Conservation (phyloP, 352 stramenopile species). For the Blastocystis sp. region DNA sequence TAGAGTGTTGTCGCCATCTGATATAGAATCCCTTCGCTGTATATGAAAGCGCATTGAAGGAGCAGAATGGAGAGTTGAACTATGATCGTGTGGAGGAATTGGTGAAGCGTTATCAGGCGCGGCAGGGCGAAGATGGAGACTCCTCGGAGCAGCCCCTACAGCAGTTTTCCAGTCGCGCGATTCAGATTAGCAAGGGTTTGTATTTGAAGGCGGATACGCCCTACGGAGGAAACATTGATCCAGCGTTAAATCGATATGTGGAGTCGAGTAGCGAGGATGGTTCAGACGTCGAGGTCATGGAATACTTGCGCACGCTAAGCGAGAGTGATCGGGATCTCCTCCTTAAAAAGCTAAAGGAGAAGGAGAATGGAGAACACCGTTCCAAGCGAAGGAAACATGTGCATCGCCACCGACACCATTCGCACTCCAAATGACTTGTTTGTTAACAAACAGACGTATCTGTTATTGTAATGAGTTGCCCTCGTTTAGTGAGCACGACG, state of each 20-base stretch:
- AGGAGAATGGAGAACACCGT: not conserved
- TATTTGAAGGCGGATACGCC: constrained; percentile 33
- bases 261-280: constrained; percentile 1
- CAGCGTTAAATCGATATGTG: not conserved
- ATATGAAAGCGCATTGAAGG: constrained; percentile 18
- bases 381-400: not conserved
- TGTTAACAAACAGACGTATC: not conserved
- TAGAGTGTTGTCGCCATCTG: not conserved
- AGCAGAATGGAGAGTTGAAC: constrained; percentile 39
- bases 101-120: not conserved
- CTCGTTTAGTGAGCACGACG: constrained; percentile 21
- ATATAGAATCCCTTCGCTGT: not conserved
- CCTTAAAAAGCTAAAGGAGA: not conserved
- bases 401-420: not conserved
- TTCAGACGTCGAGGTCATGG: constrained; percentile 31
- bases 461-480: not conserved
- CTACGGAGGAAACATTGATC: constrained; percentile 34
- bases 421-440: not conserved
- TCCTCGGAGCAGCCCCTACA: not conserved
- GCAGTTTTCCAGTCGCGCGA: constrained; percentile 15
- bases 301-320: not conserved
- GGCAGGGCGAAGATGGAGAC: not conserved
- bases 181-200: constrained; percentile 27
- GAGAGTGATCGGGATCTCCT: not conserved
- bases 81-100: constrained; percentile 25